Conservation (phyloP, 345 rosid species). For the Eutrema yunnanense region DNA sequence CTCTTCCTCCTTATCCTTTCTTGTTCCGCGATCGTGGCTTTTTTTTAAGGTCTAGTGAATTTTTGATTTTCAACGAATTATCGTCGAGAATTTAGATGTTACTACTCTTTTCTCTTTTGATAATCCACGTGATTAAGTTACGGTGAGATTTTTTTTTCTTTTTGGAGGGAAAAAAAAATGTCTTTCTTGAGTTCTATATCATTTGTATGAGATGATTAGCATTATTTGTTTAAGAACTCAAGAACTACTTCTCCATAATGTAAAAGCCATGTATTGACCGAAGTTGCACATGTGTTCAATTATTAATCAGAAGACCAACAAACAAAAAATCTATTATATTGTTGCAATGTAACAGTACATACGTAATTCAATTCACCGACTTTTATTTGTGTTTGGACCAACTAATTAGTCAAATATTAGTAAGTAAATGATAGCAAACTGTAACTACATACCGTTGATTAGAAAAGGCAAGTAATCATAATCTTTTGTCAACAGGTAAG, state of each 20-base stretch:
- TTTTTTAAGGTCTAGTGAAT: slow-evolving; percentile 15
- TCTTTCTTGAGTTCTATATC: slow-evolving; percentile 13
- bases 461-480: background rate
- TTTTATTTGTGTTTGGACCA: background rate
- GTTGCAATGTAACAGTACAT: background rate
- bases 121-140: slow-evolving; percentile 30
- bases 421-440: background rate
- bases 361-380: slow-evolving; percentile 16
- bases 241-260: slow-evolving; percentile 20
- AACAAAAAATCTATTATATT: background rate
- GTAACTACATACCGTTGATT: background rate
- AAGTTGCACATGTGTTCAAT: slow-evolving; percentile 24
- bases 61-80: slow-evolving; percentile 15
- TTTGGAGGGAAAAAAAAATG: background rate
- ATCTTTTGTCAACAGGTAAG: background rate
- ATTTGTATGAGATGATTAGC: slow-evolving; percentile 10
- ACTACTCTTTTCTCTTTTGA: background rate
- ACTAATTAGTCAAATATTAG: background rate
- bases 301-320: background rate
- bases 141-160: slow-evolving; percentile 32
- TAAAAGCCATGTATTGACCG: slow-evolving; percentile 13
- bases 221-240: slow-evolving; percentile 4
- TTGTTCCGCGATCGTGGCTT: background rate
- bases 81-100: slow-evolving; percentile 20
- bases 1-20: background rate